Evolutionary conservation across 2,329 filamentous ascomycete genomes (phyloP).

Genomic region (Sordariomycetes sp.): DNA sequence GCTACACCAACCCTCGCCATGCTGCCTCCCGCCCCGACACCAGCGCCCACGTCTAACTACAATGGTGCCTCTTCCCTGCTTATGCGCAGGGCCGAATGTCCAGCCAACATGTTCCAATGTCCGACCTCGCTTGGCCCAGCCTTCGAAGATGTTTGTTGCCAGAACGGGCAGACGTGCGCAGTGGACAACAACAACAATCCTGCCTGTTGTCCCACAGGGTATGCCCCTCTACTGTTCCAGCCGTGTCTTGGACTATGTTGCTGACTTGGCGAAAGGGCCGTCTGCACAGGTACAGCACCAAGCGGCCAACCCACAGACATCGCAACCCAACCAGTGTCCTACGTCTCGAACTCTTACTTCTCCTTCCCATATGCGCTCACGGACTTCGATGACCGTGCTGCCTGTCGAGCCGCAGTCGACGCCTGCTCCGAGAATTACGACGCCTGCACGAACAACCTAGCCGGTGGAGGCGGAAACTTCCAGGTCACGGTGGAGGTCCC

Average conservation of each 20-base stretch:
- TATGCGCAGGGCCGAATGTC: slow-evolving; percentile 27
- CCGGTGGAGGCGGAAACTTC: slow-evolving; percentile 27
- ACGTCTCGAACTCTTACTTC: slow-evolving; percentile 49
- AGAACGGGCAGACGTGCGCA: slow-evolving; percentile 38
- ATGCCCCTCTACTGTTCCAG: slow-evolving; percentile 18
- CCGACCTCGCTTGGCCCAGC: slow-evolving; percentile 31
- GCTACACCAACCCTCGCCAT: too few relatives aligned
- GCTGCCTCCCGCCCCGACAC: too few relatives aligned
- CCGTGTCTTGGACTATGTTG: background rate
- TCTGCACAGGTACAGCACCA: slow-evolving; percentile 48
- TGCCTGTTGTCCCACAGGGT: slow-evolving; percentile 46
- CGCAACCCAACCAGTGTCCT: slow-evolving; percentile 33
- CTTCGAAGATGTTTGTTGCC: slow-evolving; percentile 42
- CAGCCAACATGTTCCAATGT: slow-evolving; percentile 41
- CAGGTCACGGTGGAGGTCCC: slow-evolving; percentile 49
- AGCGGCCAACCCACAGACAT: slow-evolving; percentile 20
- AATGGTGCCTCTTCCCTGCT: background rate
- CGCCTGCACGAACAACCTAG: slow-evolving; percentile 41
- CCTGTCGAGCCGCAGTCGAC: slow-evolving; percentile 40
- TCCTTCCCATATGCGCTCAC: slow-evolving; percentile 50
- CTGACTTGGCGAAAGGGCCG: slow-evolving; percentile 25
- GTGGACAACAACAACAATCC: slow-evolving; percentile 38
- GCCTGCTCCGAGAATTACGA: slow-evolving; percentile 46
- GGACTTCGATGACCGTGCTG: slow-evolving; percentile 37
- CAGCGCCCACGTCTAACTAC: background rate